These are phyloP conservation scores for Suhomyces kilbournensis DNA, from an alignment of 805 yeast genomes.

Conservation along the genomic window DNA sequence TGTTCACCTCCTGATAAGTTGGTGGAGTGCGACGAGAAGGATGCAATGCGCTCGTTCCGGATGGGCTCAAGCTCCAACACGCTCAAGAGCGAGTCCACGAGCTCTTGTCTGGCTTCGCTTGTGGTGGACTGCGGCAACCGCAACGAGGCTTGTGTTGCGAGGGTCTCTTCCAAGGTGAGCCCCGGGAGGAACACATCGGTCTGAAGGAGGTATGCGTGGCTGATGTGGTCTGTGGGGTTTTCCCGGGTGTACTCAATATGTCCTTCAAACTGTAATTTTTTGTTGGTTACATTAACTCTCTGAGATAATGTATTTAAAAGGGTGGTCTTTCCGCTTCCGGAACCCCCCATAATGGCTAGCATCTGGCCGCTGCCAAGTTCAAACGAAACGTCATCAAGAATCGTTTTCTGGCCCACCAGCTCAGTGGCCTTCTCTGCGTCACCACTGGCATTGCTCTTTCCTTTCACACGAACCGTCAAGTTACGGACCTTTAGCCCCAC, in stretches of 20 bases:
- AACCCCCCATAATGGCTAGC: slow-evolving; percentile 82
- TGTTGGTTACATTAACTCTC: slow-evolving; percentile 40
- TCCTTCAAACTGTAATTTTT: slow-evolving; percentile 44
- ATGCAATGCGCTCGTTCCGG: slow-evolving; percentile 55
- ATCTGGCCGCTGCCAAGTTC: slow-evolving; percentile 59
- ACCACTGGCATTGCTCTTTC: not conserved
- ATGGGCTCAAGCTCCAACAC: slow-evolving; percentile 68
- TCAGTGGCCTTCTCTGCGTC: not conserved
- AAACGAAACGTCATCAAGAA: slow-evolving; percentile 49
- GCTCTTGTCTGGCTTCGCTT: slow-evolving; percentile 38
- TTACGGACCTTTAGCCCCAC: slow-evolving; percentile 10
- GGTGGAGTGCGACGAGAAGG: slow-evolving; percentile 45
- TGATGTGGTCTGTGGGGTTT: slow-evolving; percentile 10
- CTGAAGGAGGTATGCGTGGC: slow-evolving; percentile 67
- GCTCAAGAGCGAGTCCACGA: slow-evolving; percentile 59
- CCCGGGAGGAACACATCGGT: slow-evolving; percentile 71
- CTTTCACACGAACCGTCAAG: slow-evolving; percentile 8
- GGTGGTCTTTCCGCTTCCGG: slow-evolving; percentile 86
- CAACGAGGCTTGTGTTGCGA: slow-evolving; percentile 67
- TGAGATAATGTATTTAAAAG: slow-evolving; percentile 64
- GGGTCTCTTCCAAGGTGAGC: slow-evolving; percentile 68
- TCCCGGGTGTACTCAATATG: slow-evolving; percentile 28
- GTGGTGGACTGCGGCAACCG: slow-evolving; percentile 51
- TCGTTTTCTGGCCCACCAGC: slow-evolving; percentile 6
- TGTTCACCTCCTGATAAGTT: slow-evolving; percentile 86